Conservation (phyloP, 108 stramenopile species). For the Fragilariopsis cylindrus region DNA sequence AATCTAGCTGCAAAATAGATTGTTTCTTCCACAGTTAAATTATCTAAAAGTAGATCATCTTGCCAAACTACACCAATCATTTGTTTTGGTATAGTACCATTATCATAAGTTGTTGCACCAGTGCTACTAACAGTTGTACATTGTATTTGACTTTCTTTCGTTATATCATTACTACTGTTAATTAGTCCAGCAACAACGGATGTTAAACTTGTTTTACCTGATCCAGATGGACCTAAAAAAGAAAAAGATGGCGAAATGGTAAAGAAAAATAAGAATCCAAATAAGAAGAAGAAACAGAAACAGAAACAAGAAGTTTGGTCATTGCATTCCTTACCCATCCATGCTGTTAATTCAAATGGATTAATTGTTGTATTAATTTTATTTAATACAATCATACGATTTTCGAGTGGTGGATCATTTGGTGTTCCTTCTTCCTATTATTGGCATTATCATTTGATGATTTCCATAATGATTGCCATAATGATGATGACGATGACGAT, state of each 20-base stretch:
- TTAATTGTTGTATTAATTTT: constrained; percentile 60
- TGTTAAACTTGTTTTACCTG: constrained; percentile 69
- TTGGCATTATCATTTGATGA: no score
- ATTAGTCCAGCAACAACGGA: constrained; percentile 63
- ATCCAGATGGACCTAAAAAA: constrained; percentile 70
- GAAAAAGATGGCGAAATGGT: no score
- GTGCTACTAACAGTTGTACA: constrained; percentile 29
- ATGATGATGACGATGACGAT: neutral
- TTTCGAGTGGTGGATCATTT: no score
- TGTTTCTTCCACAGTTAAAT: constrained; percentile 84
- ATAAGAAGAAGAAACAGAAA: no score
- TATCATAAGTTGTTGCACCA: neutral
- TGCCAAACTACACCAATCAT: constrained; percentile 86
- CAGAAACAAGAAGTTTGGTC: no score
- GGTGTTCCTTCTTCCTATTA: neutral
- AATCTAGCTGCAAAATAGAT: constrained; percentile 77
- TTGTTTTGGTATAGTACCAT: constrained; percentile 67
- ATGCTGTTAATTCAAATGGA: constrained; percentile 63
- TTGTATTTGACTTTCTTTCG: constrained; percentile 43
- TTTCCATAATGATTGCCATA: neutral
- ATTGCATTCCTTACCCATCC: no score
- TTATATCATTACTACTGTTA: constrained; percentile 36
- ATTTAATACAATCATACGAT: constrained; percentile 46
- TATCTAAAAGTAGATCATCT: constrained; percentile 80
- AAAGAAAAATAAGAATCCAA: no score